Conservation (phyloP, 805 yeast species). For the Maudiozyma bulderi region DNA sequence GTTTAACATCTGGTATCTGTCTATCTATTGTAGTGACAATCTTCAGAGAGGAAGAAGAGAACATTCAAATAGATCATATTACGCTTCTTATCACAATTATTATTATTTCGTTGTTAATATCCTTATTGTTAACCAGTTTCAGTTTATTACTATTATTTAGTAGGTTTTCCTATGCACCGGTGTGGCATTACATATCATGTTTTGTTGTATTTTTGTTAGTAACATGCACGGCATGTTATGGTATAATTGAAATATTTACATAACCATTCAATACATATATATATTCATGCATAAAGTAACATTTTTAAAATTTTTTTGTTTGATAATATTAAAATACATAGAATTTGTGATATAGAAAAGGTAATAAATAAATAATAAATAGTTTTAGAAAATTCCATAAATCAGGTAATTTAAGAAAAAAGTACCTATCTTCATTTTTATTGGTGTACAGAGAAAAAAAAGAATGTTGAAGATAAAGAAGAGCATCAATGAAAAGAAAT, state of each 20-base stretch:
- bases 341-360: no score
- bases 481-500: no score
- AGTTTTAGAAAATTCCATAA: no score
- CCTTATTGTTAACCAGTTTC: conserved; percentile 17
- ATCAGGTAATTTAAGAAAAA: no score
- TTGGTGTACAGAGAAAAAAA: no score
- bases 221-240: conserved; percentile 25
- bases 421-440: no score
- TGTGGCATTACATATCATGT: conserved; percentile 26
- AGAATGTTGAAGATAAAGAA: no score
- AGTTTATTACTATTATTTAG: conserved; percentile 23
- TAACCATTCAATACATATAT: not conserved
- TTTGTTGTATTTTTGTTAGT: conserved; percentile 19
- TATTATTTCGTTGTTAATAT: conserved; percentile 16
- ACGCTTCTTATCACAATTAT: conserved; percentile 12
- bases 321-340: no score
- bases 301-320: no score
- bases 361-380: no score
- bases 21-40: conserved; percentile 20
- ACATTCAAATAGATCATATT: conserved; percentile 15
- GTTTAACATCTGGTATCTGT: conserved; percentile 21
- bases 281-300: not conserved
- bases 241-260: conserved; percentile 19
- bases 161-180: conserved; percentile 23
- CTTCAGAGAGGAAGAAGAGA: conserved; percentile 15